Percentiles rank a stretch among this genome's conserved stretches.
Evolutionary conservation across 768 basidiomycete species (phyloP).

Genomic region (Trametes meyenii): DNA sequence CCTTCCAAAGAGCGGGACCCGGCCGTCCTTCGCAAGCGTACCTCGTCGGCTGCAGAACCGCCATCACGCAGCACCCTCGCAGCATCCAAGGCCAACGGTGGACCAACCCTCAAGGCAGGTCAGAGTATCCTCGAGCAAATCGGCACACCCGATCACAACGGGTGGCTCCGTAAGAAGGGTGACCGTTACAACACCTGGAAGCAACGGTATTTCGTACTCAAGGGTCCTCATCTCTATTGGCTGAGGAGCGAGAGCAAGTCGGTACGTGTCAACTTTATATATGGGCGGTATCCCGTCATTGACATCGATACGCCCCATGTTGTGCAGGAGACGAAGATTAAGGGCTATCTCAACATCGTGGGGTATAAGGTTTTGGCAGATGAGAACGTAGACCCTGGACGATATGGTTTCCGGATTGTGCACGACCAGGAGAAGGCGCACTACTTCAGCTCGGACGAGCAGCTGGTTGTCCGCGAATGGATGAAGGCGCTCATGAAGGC

Average conservation of each 20-base stretch:
- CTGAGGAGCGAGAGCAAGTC: conserved; percentile 72
- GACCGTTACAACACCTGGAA: conserved; percentile 96
- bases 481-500: conserved; percentile 99
- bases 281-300: not conserved
- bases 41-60: conserved; percentile 30
- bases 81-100: conserved; percentile 6
- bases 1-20: conserved; percentile 38
- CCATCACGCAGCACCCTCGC: conserved; percentile 14
- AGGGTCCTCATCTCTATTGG: conserved; percentile 89
- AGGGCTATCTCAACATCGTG: conserved; percentile 90
- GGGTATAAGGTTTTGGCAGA: conserved; percentile 95
- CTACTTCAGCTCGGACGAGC: conserved; percentile 91
- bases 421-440: conserved; percentile 88
- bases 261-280: conserved; percentile 36
- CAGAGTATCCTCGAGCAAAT: conserved; percentile 87
- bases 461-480: conserved; percentile 87
- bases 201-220: conserved; percentile 85
- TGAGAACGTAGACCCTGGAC: conserved; percentile 88
- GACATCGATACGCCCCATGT: conserved; percentile 4
- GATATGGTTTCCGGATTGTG: conserved; percentile 93
- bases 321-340: conserved; percentile 85
- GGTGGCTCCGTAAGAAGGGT: conserved; percentile 96
- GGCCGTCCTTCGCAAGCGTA: conserved; percentile 59
- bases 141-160: conserved; percentile 84
- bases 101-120: conserved; percentile 43